Conservation (phyloP, 192 early-diverging fungal species). For the Chytriomyces confervae region DNA sequence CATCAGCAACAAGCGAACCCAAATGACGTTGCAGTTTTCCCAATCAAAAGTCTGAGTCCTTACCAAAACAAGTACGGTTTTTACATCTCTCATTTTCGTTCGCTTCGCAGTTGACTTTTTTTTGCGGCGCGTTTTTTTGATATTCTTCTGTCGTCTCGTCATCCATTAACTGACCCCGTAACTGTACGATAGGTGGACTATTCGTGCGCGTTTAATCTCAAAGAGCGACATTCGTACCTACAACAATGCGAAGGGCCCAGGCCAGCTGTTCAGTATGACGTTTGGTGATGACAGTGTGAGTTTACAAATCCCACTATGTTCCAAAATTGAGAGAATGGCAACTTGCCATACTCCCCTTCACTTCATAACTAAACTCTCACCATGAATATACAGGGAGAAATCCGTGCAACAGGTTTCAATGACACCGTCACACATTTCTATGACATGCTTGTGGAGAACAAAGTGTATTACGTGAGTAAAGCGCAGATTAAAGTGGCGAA, state of each 20-base stretch:
- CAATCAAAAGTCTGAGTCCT: slow-evolving; percentile 80
- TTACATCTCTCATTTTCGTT: neutral
- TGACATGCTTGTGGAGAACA: slow-evolving; percentile 75
- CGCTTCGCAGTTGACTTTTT: too few species aligned
- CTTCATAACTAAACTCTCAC: neutral
- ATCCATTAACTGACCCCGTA: neutral
- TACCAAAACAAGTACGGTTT: slow-evolving; percentile 79
- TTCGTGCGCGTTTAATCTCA: slow-evolving; percentile 84
- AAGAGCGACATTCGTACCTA: slow-evolving; percentile 85
- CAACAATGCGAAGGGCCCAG: slow-evolving; percentile 77
- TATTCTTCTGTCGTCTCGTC: neutral
- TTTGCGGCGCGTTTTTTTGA: neutral
- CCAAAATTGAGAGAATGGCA: too few species aligned
- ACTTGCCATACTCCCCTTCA: too few species aligned
- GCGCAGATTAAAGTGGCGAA: slow-evolving; percentile 83
- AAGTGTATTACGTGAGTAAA: slow-evolving; percentile 82
- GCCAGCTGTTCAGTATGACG: slow-evolving; percentile 87
- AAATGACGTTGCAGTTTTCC: slow-evolving; percentile 51
- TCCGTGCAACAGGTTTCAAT: slow-evolving; percentile 93
- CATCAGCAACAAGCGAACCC: slow-evolving; percentile 23
- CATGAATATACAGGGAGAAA: slow-evolving; percentile 74
- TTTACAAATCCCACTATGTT: slow-evolving; percentile 5
- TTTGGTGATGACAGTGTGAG: slow-evolving; percentile 86
- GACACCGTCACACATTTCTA: slow-evolving; percentile 81
- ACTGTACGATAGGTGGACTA: slow-evolving; percentile 78